Conservation (phyloP, 2,329 filamentous ascomycete genomes). For the Ophiostoma himal-ulmi region DNA sequence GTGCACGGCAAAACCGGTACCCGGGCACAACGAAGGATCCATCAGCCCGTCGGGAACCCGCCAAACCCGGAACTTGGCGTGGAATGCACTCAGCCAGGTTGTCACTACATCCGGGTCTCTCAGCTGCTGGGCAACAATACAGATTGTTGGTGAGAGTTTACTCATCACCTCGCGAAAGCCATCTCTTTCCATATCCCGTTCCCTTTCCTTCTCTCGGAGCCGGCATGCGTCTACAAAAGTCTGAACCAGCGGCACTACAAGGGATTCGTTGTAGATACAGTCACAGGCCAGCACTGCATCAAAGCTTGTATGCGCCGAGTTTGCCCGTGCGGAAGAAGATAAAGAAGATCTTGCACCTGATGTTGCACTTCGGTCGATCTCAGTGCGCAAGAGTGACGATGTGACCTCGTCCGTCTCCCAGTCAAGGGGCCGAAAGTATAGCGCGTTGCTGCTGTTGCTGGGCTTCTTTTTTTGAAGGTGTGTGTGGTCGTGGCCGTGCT, state of each 20-base stretch:
- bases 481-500: not conserved
- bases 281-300: constrained; percentile 80
- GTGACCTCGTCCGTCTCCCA: constrained; percentile 27
- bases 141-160: constrained; percentile 52
- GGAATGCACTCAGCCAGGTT: constrained; percentile 67
- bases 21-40: constrained; percentile 51
- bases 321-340: not conserved
- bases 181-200: constrained; percentile 19
- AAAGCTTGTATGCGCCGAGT: constrained; percentile 43
- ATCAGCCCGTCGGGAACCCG: constrained; percentile 61
- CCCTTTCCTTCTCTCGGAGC: constrained; percentile 40
- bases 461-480: not conserved
- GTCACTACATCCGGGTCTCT: constrained; percentile 81
- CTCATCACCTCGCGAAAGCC: not conserved
- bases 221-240: constrained; percentile 71
- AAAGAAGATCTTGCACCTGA: not conserved
- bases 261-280: constrained; percentile 88
- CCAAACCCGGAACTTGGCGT: constrained; percentile 65
- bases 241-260: constrained; percentile 75
- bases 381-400: constrained; percentile 28
- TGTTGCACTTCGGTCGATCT: not conserved
- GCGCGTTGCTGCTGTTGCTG: not conserved
- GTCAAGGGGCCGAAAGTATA: constrained; percentile 1
- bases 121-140: constrained; percentile 83
- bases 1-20: constrained; percentile 77